Conservation (phyloP, 371 early-diverging fungal genomes). For the Apophysomyces elegans region DNA sequence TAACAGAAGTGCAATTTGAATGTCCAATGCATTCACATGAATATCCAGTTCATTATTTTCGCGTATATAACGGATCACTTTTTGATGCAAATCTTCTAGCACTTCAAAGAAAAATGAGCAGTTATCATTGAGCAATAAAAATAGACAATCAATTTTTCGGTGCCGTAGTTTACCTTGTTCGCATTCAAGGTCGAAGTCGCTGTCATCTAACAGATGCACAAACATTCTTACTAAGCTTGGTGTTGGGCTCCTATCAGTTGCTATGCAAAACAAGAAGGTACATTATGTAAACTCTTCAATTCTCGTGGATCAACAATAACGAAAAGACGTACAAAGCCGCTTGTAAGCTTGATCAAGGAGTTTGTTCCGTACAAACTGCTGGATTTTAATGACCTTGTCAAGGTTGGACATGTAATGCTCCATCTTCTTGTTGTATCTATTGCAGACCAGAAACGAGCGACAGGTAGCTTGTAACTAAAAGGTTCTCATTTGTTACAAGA, state of each 20-base stretch:
- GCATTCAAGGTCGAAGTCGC: slow-evolving; percentile 90
- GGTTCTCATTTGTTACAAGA: slow-evolving; percentile 2
- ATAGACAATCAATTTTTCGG: not conserved
- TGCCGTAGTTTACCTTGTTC: slow-evolving; percentile 59
- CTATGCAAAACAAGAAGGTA: slow-evolving; percentile 23
- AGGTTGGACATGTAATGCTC: slow-evolving; percentile 70
- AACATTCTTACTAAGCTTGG: slow-evolving; percentile 84
- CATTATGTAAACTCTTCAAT: too few species aligned
- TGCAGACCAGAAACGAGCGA: slow-evolving; percentile 71
- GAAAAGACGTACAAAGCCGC: slow-evolving; percentile 62
- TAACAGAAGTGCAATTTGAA: slow-evolving; percentile 97
- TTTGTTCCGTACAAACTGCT: slow-evolving; percentile 83
- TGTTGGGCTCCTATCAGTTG: slow-evolving; percentile 77
- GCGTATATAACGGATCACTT: slow-evolving; percentile 85
- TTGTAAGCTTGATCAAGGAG: slow-evolving; percentile 81
- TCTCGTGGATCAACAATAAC: not conserved
- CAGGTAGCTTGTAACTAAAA: slow-evolving; percentile 73
- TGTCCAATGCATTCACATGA: slow-evolving; percentile 88
- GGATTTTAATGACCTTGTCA: slow-evolving; percentile 80
- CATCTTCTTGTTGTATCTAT: slow-evolving; percentile 55
- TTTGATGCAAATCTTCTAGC: slow-evolving; percentile 84
- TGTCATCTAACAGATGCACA: slow-evolving; percentile 88
- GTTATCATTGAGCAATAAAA: slow-evolving; percentile 8
- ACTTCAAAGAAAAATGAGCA: slow-evolving; percentile 35
- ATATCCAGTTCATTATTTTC: slow-evolving; percentile 87